Conservation (phyloP, 257 asterid species). For the Datura wrightii region DNA sequence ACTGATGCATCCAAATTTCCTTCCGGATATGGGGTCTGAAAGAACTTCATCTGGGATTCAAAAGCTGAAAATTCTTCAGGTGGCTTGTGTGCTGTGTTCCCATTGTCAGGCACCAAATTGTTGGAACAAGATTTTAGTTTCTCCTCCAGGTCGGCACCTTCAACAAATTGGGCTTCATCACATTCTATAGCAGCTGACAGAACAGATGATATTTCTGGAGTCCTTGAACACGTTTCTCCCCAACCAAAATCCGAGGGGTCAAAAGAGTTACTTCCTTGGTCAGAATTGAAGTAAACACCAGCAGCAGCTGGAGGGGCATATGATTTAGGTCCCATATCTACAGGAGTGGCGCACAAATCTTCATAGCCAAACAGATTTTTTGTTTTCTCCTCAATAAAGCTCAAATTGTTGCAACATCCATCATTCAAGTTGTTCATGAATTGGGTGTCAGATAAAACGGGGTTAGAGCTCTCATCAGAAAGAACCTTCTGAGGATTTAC, state of each 20-base stretch:
- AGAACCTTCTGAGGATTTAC: slow-evolving; percentile 42
- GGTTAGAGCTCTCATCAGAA: slow-evolving; percentile 34
- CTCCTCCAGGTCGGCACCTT: slow-evolving; percentile 55
- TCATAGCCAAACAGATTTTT: slow-evolving; percentile 46
- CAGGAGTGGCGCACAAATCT: slow-evolving; percentile 45
- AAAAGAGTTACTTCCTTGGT: slow-evolving; percentile 78
- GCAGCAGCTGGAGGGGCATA: slow-evolving; percentile 47
- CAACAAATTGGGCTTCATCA: slow-evolving; percentile 51
- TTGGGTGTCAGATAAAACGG: slow-evolving; percentile 21
- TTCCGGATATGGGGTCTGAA: slow-evolving; percentile 63
- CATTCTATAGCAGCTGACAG: slow-evolving; percentile 61
- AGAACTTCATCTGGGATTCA: slow-evolving; percentile 69
- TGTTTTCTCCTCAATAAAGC: slow-evolving; percentile 63
- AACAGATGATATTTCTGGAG: slow-evolving; percentile 80
- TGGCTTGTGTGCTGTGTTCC: slow-evolving; percentile 30
- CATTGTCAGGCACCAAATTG: slow-evolving; percentile 38
- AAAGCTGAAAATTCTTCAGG: slow-evolving; percentile 54
- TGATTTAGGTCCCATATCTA: slow-evolving; percentile 49
- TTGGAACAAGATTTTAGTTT: slow-evolving; percentile 51
- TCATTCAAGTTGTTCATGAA: slow-evolving; percentile 25
- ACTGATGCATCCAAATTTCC: slow-evolving; percentile 72
- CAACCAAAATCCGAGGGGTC: slow-evolving; percentile 79
- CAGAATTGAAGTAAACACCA: slow-evolving; percentile 64
- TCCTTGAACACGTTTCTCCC: slow-evolving; percentile 67
- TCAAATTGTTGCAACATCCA: slow-evolving; percentile 45